Percentiles rank a stretch among this genome's conserved stretches.
These are phyloP conservation scores for Phytophthora brassicae DNA, from an alignment of 352 stramenopile genomes.

Conservation along the genomic window DNA sequence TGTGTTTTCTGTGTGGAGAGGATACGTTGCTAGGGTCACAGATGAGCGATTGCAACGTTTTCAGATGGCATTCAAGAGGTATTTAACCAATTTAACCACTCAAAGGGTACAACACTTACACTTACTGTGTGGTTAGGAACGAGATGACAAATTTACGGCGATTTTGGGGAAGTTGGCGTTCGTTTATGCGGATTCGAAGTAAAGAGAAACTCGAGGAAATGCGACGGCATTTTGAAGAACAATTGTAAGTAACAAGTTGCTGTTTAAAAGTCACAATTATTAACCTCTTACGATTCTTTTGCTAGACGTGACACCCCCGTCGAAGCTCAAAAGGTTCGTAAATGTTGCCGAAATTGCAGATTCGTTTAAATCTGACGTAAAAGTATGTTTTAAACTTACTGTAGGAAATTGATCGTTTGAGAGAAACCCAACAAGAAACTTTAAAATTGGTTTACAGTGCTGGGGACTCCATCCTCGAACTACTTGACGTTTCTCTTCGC, in stretches of 20 bases:
- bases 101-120: not conserved
- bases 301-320: conserved; percentile 46
- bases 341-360: not conserved
- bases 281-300: not conserved
- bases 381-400: not conserved
- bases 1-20: conserved; percentile 63
- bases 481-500: conserved; percentile 58
- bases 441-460: conserved; percentile 60
- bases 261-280: not conserved
- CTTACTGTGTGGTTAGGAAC: conserved; percentile 38
- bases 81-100: not conserved
- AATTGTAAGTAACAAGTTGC: conserved; percentile 37
- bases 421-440: conserved; percentile 55
- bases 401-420: conserved; percentile 63
- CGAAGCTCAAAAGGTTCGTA: conserved; percentile 35
- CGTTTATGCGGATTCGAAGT: conserved; percentile 47
- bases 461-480: conserved; percentile 58
- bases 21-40: conserved; percentile 45
- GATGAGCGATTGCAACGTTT: conserved; percentile 71
- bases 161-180: conserved; percentile 53
- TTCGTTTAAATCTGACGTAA: too few relatives aligned
- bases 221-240: conserved; percentile 55
- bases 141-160: conserved; percentile 46
- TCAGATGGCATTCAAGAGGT: conserved; percentile 54
- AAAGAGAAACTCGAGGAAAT: conserved; percentile 62